These are phyloP conservation scores for Asparagopsis taxiformis DNA, from an alignment of 31 red algal species.

Conservation along the genomic window DNA sequence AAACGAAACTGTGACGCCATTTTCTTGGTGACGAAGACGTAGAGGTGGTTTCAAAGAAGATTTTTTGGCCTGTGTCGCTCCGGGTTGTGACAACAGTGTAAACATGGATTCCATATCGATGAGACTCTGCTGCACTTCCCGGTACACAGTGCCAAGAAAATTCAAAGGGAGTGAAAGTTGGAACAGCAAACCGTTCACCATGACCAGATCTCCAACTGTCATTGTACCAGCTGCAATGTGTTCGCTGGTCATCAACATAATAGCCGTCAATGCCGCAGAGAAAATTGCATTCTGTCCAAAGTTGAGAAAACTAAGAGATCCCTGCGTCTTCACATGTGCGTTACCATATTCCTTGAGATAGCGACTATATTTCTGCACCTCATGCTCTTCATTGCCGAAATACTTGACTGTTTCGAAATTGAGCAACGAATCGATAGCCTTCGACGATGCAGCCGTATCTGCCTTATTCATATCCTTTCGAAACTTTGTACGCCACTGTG, in stretches of 20 bases:
- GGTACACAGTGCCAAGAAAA: slow-evolving; percentile 98
- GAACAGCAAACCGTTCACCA: slow-evolving; percentile 97
- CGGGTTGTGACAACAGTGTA: slow-evolving; percentile 64
- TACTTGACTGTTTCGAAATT: slow-evolving; percentile 99
- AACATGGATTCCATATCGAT: slow-evolving; percentile 98
- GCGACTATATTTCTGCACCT: slow-evolving; percentile 76
- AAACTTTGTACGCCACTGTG: slow-evolving; percentile 91
- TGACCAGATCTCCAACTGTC: slow-evolving; percentile 97
- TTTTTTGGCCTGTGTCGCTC: background rate
- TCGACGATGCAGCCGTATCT: slow-evolving; percentile 83
- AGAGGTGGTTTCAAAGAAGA: slow-evolving; percentile 26
- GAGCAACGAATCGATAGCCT: slow-evolving; percentile 89
- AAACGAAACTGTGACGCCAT: slow-evolving; percentile 67
- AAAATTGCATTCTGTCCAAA: slow-evolving; percentile 99
- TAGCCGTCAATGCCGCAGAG: slow-evolving; percentile 79
- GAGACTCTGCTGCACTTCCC: slow-evolving; percentile 95
- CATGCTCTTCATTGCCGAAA: slow-evolving; percentile 91
- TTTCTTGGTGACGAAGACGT: slow-evolving; percentile 27
- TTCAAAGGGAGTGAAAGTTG: slow-evolving; percentile 96
- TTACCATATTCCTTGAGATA: slow-evolving; percentile 83
- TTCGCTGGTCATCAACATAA: slow-evolving; percentile 93
- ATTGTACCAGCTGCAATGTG: slow-evolving; percentile 71
- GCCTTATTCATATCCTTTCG: slow-evolving; percentile 94
- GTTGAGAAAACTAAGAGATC: slow-evolving; percentile 87
- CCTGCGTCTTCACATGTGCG: slow-evolving; percentile 89